phyloP scores from a whole-genome alignment of 225 moss, liverwort and hornwort genomes.

The Straminergon stramineum region DNA sequence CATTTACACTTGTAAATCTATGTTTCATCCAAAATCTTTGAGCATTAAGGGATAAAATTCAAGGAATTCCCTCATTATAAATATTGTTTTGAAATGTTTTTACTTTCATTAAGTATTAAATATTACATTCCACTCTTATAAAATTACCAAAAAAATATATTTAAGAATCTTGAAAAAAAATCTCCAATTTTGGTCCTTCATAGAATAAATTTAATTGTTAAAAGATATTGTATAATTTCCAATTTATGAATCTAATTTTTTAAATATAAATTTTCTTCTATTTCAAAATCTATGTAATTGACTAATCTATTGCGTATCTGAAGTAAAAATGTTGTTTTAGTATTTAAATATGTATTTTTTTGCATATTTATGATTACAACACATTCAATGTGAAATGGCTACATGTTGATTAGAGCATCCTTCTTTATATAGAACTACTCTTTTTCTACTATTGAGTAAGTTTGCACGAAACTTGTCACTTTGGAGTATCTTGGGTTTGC shows the following conservation, averaged over 20 bases:
- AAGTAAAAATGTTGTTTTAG: background rate
- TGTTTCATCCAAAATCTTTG: background rate
- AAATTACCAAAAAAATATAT: background rate
- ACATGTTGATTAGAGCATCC: background rate
- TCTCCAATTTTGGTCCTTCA: background rate
- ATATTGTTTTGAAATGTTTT: background rate
- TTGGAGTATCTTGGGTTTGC: background rate
- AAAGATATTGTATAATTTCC: background rate
- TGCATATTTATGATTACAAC: background rate
- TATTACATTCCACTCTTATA: background rate
- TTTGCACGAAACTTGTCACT: background rate
- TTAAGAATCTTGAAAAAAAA: background rate
- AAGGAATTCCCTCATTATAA: background rate
- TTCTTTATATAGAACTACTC: fast-evolving
- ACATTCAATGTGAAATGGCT: background rate
- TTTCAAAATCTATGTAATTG: background rate
- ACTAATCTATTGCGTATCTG: background rate
- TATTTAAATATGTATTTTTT: background rate
- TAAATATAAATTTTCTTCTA: background rate
- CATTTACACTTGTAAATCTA: background rate
- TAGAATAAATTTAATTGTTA: background rate
- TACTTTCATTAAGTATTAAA: background rate
- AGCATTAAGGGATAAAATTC: background rate
- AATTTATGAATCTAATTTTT: background rate
- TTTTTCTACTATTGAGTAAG: background rate